Conservation (phyloP, 202 grass and related monocot species). For the Panicum virgatum region DNA sequence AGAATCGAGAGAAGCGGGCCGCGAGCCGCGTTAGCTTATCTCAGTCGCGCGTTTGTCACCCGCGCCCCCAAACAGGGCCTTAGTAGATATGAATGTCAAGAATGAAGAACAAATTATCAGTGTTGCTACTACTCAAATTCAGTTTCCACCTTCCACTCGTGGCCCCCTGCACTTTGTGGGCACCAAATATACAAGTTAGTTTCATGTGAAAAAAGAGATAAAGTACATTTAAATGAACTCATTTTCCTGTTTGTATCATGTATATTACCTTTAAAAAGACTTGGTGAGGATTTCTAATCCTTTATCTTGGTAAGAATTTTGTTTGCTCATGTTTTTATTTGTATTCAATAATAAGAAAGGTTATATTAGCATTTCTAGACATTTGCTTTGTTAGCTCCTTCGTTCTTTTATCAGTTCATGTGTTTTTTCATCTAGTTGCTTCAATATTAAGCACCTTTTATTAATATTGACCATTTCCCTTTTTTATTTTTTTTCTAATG, state of each 20-base stretch:
- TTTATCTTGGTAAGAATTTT: conserved; percentile 17
- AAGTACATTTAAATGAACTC: neutral
- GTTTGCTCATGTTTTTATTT: neutral
- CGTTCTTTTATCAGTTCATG: neutral
- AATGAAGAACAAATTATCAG: neutral
- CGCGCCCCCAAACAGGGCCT: no score
- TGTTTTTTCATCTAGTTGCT: conserved; percentile 28
- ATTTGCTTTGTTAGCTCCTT: conserved; percentile 10
- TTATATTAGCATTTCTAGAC: neutral
- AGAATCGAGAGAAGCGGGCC: no score
- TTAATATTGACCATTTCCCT: neutral
- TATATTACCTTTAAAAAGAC: neutral
- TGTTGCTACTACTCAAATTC: neutral
- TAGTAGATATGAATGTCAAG: neutral
- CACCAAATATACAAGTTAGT: neutral
- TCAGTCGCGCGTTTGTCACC: no score
- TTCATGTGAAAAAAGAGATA: neutral
- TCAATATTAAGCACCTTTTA: neutral
- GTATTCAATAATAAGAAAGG: neutral
- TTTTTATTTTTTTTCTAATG: conserved; percentile 25
- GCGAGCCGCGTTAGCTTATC: no score
- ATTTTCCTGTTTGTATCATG: neutral
- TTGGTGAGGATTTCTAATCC: neutral
- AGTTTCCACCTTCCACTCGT: neutral
- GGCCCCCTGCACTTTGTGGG: neutral